Conservation (phyloP, 176 grass and related monocot species). For the Carex parvula region DNA sequence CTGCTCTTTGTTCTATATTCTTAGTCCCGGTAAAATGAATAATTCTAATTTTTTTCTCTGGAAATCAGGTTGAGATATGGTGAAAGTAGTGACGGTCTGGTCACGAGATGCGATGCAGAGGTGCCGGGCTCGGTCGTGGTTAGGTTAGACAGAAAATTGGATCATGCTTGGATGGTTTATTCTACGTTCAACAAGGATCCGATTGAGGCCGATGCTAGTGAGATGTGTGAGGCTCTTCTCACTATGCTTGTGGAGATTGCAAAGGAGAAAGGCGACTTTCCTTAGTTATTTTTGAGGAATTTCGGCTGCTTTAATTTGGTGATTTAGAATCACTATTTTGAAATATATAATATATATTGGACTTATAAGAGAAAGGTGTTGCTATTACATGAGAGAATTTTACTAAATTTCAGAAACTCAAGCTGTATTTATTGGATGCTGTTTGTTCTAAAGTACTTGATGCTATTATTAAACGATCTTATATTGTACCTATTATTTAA, state of each 20-base stretch:
- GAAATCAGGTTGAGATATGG: constrained; percentile 47
- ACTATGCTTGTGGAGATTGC: constrained; percentile 73
- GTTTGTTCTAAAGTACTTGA: background rate
- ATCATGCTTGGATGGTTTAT: constrained; percentile 87
- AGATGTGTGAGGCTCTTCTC: constrained; percentile 76
- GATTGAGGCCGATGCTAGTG: constrained; percentile 54
- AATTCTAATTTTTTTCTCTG: background rate
- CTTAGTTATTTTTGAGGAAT: background rate
- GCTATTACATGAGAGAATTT: background rate
- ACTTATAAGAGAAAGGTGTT: background rate
- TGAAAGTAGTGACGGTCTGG: constrained; percentile 68
- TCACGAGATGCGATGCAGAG: constrained; percentile 62
- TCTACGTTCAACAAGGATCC: constrained; percentile 40
- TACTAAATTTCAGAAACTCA: background rate
- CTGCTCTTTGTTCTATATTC: background rate
- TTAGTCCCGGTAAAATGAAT: background rate
- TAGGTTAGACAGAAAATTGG: constrained; percentile 60
- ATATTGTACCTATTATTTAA: background rate
- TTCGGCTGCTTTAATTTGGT: constrained; percentile 2
- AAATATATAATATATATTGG: background rate
- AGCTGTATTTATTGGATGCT: background rate
- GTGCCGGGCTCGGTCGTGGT: constrained; percentile 81
- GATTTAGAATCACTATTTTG: constrained; percentile 1
- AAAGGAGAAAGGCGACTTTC: constrained; percentile 25
- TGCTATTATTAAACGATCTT: background rate